Base-by-base conservation (phyloP, 108 stramenopile genomes). In the Parietichytrium sp. region DNA sequence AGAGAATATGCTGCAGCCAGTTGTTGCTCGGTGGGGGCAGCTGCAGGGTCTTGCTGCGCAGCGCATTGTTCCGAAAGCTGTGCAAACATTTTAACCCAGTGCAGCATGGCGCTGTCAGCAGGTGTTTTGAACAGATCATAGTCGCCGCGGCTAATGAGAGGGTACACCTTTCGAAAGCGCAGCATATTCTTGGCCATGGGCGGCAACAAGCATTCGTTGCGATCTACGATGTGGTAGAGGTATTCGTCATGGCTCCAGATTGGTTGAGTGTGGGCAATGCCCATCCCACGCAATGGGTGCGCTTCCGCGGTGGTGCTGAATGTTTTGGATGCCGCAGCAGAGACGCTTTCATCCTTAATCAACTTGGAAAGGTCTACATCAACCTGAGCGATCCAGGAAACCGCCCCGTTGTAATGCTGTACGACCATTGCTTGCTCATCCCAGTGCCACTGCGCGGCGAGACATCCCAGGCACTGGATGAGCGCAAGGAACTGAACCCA, bases 401-500 rank as follows among this genome's bases (percentile, higher is more conserved):
- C n/a, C n/a, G n/a, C n/a, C n/a, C n/a, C n/a, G n/a, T n/a, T n/a
- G n/a, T n/a, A n/a, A n/a, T n/a, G n/a, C n/a, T n/a, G n/a, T n/a
- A n/a, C n/a, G n/a, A n/a, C n/a, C n/a, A n/a, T n/a, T n/a, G n/a
- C n/a, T n/a, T n/a, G n/a, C n/a, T 20, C 18, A 15, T 2, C 54
- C 54, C 54, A 55, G 20, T 20, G 15, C 15, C 25, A 20, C 25
- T 55, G 54, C 20, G 4, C 23, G 20, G 61, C 10, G 3, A 72
- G 25, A 36, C 38, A 16, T 6, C 61, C 61, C 0, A 72, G 61
- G 33, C 45, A 42, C 42, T 72, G 61, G 33, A 72, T 25, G 0
- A 72, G 61, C 10, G 20, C 61, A 25, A 72, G 61, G 45, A 72
- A 72, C 42, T 72, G 61, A 15, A 72, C 61, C 61, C 61, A 72